A percentile compares a stretch with the other conserved stretches of the same genome.
Evolutionary conservation across 2,329 filamentous ascomycete genomes (phyloP).

Genomic region (Gnomoniopsis smithogilvyi): DNA sequence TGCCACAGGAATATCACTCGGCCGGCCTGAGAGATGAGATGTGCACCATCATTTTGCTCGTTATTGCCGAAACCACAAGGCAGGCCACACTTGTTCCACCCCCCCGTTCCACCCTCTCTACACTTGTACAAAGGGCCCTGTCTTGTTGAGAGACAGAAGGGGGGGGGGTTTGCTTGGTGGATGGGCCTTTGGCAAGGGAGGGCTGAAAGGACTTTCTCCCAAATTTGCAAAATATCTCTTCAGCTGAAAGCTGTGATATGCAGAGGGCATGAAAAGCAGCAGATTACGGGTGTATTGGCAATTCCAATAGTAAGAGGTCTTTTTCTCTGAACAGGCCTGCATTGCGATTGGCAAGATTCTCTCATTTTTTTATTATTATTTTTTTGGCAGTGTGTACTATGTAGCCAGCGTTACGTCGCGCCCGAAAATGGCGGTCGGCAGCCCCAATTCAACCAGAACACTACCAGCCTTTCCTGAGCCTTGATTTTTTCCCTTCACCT

Average conservation of each 20-base stretch:
- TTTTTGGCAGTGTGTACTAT: no score
- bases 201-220: not conserved
- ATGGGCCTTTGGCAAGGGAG: not conserved
- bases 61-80: constrained; percentile 15
- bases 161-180: not conserved
- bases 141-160: no score
- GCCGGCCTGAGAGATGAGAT: constrained; percentile 13
- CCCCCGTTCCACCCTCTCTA: not conserved
- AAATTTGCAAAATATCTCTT: no score
- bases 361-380: no score
- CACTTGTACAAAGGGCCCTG: no score
- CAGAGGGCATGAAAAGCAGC: not conserved
- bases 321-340: no score
- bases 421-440: constrained; percentile 12
- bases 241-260: no score
- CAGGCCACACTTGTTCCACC: not conserved
- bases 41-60: constrained; percentile 15
- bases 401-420: constrained; percentile 5
- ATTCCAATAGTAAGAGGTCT: no score
- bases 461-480: not conserved
- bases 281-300: not conserved
- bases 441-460: not conserved
- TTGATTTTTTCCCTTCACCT: constrained; percentile 12
- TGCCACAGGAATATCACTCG: not conserved
- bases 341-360: no score